Base-by-base conservation (phyloP, 225 moss, liverwort and hornwort genomes). In the Climacium dendroides region DNA sequence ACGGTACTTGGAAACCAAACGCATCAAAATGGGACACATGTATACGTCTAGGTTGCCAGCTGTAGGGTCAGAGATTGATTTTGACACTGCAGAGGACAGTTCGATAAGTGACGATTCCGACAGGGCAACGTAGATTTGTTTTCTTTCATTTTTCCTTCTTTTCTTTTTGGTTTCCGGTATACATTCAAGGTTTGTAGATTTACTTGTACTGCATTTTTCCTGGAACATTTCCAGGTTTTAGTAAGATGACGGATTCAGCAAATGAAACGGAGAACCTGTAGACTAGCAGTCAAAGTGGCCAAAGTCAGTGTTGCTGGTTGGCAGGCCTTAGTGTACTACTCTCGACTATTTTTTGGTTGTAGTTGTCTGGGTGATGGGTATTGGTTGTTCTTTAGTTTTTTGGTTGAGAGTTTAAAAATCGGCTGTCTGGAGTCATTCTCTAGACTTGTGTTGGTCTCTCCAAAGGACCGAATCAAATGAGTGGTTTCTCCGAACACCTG, bases 1-100 rank as follows among this genome's bases (percentile, higher is more conserved):
- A 62, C 94, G 97, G 37, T 99, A 99, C 87, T 94, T 99, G 85
- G 97, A 99, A 91, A 97, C 97, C 47, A 99, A 99, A 83, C 92
- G 96, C 84, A 86, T 89, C 66, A 97, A 97, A 92, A 94, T 99
- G 97, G 98, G 98, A 63, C 98, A 99, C 70, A 45, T 97, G 57
- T 99, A 94, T 60, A 91, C 94, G 52, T 95, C 97, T 61, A 94
- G 96, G 76, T 89, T 94, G 53, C 91, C 93, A 17, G 96, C 92
- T 79, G 92, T 93, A 78, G 93, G 93, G 22, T 78, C 69, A 61
- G 54, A 79, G 52, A 78, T 26, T 65, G 87, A 34, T 34, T 67
- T 45, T 79, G 87, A 83, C 23, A 35, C 73, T 61, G 91, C 66
- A 19, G 84, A 80, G 32, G 87, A 83, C 25, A 34, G 67, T 4